These are phyloP conservation scores for Tuctoria greenei DNA, from an alignment of 176 grass and related monocot genomes.

Conservation along the genomic window DNA sequence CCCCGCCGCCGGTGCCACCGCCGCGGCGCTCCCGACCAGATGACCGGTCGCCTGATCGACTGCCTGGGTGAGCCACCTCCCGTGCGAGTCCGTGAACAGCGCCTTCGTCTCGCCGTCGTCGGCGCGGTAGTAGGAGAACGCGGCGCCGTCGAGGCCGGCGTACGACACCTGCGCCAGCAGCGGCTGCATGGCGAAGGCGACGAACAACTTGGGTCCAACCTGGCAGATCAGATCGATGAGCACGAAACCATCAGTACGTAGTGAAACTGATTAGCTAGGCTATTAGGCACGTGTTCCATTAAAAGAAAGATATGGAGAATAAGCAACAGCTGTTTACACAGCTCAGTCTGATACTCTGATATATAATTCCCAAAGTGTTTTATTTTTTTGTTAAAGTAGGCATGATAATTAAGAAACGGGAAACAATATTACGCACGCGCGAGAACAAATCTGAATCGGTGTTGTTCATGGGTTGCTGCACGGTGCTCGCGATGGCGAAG, in stretches of 20 bases:
- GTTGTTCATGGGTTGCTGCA: neutral
- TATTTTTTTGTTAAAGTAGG: neutral
- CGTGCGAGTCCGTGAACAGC: neutral
- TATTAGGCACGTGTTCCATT: too few species aligned
- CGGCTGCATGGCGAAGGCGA: constrained; percentile 27
- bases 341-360: too few species aligned
- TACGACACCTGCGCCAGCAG: constrained; percentile 47
- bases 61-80: constrained; percentile 25
- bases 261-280: too few species aligned
- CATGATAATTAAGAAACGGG: neutral
- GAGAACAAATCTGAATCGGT: neutral
- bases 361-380: too few species aligned
- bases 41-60: constrained; percentile 27
- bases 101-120: neutral
- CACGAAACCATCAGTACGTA: too few species aligned
- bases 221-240: too few species aligned
- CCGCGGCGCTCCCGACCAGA: neutral
- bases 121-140: constrained; percentile 47
- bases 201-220: constrained; percentile 23
- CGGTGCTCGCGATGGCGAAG: neutral
- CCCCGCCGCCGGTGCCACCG: neutral
- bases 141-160: constrained; percentile 11
- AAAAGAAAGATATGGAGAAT: too few species aligned
- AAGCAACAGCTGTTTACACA: too few species aligned
- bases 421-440: neutral